These are phyloP conservation scores for Aspergillus sojae DNA, from an alignment of 2,329 filamentous ascomycete species.

Conservation along the genomic window DNA sequence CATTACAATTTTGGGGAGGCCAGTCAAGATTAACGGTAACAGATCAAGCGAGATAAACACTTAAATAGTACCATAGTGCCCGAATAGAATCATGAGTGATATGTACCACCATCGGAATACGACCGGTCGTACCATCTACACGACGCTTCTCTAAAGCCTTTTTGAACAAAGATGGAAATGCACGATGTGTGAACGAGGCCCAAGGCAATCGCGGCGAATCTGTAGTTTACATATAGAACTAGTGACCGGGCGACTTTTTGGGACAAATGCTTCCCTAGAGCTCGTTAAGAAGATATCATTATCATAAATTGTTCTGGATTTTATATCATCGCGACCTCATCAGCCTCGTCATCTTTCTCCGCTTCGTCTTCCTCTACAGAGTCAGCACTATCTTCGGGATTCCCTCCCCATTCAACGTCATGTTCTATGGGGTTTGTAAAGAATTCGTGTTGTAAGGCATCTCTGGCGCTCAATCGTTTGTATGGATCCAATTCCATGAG, in stretches of 20 bases:
- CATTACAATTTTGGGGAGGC: conserved; percentile 55
- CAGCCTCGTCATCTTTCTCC: conserved; percentile 38
- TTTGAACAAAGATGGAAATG: background rate
- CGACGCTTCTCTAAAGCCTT: background rate
- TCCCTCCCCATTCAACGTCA: conserved; percentile 45
- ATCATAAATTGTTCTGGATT: conserved; percentile 18
- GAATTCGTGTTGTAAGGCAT: conserved; percentile 49
- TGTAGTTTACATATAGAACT: background rate
- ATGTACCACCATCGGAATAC: background rate
- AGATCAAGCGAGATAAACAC: background rate
- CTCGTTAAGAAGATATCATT: conserved; percentile 15
- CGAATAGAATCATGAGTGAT: background rate
- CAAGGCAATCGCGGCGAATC: background rate
- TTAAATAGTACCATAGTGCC: background rate
- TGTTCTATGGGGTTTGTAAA: conserved; percentile 45
- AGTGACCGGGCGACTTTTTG: background rate
- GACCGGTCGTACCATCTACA: background rate
- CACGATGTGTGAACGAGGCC: background rate
- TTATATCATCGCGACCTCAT: conserved; percentile 44
- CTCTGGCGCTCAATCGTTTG: conserved; percentile 46
- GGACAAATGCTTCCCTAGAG: background rate
- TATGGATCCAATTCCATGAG: conserved; percentile 49
- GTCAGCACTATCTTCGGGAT: conserved; percentile 38
- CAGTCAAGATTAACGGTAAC: conserved; percentile 21
- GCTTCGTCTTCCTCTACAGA: conserved; percentile 36